Evolutionary conservation across 257 asterid genomes (phyloP).

Genomic region (Orobanche coerulescens): DNA sequence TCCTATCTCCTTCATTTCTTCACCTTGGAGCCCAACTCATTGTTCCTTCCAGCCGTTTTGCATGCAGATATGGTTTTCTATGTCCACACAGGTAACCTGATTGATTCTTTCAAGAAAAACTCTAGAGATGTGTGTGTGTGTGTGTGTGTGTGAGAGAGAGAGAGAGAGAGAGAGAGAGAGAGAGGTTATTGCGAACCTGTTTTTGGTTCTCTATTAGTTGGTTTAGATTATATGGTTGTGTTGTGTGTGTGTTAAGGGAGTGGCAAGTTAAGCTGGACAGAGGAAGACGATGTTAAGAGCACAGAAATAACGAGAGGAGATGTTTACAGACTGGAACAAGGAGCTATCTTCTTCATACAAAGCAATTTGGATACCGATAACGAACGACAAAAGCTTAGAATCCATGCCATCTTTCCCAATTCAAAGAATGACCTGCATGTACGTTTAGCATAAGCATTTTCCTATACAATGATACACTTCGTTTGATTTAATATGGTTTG

Average conservation of each 20-base stretch:
- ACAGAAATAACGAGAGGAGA: slow-evolving; percentile 49
- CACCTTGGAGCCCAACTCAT: slow-evolving; percentile 73
- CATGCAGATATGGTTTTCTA: slow-evolving; percentile 79
- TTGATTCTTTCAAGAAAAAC: neutral
- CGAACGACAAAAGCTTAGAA: slow-evolving; percentile 49
- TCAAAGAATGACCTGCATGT: slow-evolving; percentile 32
- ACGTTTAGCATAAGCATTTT: too few species aligned
- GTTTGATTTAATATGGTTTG: too few species aligned
- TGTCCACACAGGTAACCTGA: slow-evolving; percentile 60
- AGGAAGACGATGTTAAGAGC: slow-evolving; percentile 33
- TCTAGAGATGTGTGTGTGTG: too few species aligned
- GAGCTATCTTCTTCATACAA: slow-evolving; percentile 57
- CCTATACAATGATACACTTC: too few species aligned
- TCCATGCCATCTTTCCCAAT: slow-evolving; percentile 56
- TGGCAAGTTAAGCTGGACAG: slow-evolving; percentile 62
- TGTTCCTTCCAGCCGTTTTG: slow-evolving; percentile 66
- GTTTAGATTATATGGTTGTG: neutral
- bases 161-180: too few species aligned
- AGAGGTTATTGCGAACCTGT: too few species aligned
- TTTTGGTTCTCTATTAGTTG: neutral
- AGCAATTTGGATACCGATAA: slow-evolving; percentile 48
- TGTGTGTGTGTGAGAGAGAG: too few species aligned
- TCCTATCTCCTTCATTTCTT: slow-evolving; percentile 61
- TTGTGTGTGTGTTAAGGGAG: slow-evolving; percentile 40
- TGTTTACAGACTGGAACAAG: slow-evolving; percentile 43